phyloP scores from a whole-genome alignment of 2,329 filamentous ascomycete species.

The Neonectria coccinea region DNA sequence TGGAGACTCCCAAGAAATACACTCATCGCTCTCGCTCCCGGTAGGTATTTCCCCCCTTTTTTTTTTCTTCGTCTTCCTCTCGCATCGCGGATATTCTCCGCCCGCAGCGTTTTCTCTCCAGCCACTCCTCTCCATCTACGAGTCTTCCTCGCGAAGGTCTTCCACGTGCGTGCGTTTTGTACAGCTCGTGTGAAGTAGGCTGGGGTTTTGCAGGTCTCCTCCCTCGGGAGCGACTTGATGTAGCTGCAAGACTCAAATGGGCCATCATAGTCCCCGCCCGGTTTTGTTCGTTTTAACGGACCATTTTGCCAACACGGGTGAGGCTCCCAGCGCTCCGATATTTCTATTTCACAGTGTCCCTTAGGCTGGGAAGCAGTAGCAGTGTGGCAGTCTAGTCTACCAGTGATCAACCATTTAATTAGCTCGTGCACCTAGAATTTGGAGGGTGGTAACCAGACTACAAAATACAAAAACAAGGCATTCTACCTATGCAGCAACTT shows the following conservation, averaged over 20 bases:
- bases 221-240: slow-evolving; percentile 30
- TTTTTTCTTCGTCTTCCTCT: slow-evolving; percentile 5
- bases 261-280: slow-evolving; percentile 67
- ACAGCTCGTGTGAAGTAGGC: slow-evolving; percentile 51
- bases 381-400: too few relatives aligned
- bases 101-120: slow-evolving; percentile 47
- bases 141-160: slow-evolving; percentile 53
- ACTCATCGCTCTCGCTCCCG: background rate
- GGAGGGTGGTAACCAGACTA: background rate
- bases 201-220: slow-evolving; percentile 40
- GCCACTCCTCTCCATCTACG: slow-evolving; percentile 48
- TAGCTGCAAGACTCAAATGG: slow-evolving; percentile 60
- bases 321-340: slow-evolving; percentile 65
- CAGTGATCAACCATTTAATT: background rate
- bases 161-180: slow-evolving; percentile 53
- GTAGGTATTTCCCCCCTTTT: slow-evolving; percentile 15
- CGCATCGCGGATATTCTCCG: background rate
- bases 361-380: too few relatives aligned
- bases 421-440: background rate
- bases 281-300: slow-evolving; percentile 46
- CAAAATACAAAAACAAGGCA: background rate
- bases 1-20: background rate
- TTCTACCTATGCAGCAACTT: background rate
- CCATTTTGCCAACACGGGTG: slow-evolving; percentile 56
- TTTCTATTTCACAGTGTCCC: slow-evolving; percentile 28